phyloP scores from a whole-genome alignment of 345 rosid genomes.

The Eucalyptus rudis region DNA sequence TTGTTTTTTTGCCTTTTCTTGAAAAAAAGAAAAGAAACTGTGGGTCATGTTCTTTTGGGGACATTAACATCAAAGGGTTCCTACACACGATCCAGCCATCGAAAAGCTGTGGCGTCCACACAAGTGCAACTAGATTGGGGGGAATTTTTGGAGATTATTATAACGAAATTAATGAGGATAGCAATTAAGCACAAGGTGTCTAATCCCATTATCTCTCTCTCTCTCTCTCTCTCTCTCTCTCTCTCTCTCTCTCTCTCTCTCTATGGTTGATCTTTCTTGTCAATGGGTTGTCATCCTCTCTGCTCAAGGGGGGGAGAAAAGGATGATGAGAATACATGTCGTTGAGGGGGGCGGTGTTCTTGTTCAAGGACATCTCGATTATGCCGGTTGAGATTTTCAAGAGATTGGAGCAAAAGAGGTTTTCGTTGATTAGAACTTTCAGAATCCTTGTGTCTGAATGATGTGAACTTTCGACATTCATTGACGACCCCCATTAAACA shows the following conservation, averaged over 20 bases:
- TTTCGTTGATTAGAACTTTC: constrained; percentile 11
- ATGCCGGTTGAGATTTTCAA: constrained; percentile 17
- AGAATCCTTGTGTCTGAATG: not conserved
- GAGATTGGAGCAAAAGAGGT: not conserved
- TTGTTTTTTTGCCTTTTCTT: not conserved
- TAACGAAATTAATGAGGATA: constrained; percentile 20
- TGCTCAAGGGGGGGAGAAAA: constrained; percentile 6
- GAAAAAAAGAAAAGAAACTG: not conserved
- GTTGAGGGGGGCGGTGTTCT: not conserved
- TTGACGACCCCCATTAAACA: not conserved
- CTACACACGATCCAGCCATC: constrained; percentile 1
- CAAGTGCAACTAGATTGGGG: not conserved
- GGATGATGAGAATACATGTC: constrained; percentile 1
- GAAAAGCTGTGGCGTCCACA: not conserved
- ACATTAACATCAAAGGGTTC: constrained; percentile 13
- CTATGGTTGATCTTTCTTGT: constrained; percentile 52
- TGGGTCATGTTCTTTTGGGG: not conserved
- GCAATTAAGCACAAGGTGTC: constrained; percentile 19
- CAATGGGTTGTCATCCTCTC: constrained; percentile 39
- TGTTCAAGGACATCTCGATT: constrained; percentile 30
- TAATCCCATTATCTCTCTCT: constrained; percentile 25
- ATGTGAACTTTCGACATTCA: not conserved
- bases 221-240: not conserved
- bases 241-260: not conserved
- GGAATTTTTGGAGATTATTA: constrained; percentile 9